These are phyloP conservation scores for Bonnemaisonia californica DNA, from an alignment of 31 red algal genomes.

Conservation along the genomic window DNA sequence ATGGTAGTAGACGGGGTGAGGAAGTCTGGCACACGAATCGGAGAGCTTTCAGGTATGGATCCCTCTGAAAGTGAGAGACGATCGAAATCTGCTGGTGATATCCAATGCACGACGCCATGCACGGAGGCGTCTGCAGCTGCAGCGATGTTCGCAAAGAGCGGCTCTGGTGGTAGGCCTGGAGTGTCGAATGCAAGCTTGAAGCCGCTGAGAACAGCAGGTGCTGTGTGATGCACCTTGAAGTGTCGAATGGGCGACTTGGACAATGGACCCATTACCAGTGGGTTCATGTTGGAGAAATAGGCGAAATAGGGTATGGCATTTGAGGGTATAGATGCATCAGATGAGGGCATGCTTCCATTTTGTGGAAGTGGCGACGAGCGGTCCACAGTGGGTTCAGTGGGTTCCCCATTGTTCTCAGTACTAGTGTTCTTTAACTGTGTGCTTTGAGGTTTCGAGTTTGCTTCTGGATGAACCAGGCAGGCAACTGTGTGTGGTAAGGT, in stretches of 20 bases:
- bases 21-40: neutral
- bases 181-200: constrained; percentile 46
- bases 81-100: constrained; percentile 51
- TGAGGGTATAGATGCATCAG: neutral
- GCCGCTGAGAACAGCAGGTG: constrained; percentile 38
- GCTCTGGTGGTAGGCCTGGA: constrained; percentile 70
- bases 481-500: too few relatives aligned
- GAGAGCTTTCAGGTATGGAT: neutral
- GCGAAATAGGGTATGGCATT: constrained; percentile 92
- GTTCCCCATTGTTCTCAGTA: too few relatives aligned
- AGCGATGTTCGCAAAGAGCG: constrained; percentile 61
- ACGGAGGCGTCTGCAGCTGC: neutral
- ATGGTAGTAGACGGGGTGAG: neutral
- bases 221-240: constrained; percentile 30
- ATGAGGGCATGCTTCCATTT: neutral
- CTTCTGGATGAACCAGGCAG: too few relatives aligned
- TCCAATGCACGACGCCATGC: constrained; percentile 72
- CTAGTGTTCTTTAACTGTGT: too few relatives aligned
- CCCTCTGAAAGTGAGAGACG: constrained; percentile 51
- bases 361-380: neutral
- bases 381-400: too few relatives aligned
- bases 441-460: too few relatives aligned
- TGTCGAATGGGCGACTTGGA: constrained; percentile 36
- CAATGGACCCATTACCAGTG: constrained; percentile 61
- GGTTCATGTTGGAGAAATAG: constrained; percentile 91